Evolutionary conservation across 169 alveolate genomes (phyloP).

Genomic region (Theileria equi): DNA sequence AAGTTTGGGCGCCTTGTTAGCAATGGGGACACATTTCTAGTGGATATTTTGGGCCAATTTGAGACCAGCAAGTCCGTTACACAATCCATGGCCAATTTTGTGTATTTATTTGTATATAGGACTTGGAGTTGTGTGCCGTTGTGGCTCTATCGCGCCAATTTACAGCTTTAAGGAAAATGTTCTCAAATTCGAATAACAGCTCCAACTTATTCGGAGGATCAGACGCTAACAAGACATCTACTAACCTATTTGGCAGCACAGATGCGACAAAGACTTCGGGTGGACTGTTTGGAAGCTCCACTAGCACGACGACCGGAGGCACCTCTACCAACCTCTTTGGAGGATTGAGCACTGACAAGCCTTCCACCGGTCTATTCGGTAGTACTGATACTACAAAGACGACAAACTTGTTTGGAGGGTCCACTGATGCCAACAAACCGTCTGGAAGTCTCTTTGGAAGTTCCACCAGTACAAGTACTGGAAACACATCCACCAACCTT

Average conservation of each 20-base stretch:
- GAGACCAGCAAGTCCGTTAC: too few relatives aligned
- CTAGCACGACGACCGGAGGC: background rate
- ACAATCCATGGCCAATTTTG: too few relatives aligned
- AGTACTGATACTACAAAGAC: slow-evolving; percentile 9
- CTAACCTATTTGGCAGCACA: slow-evolving; percentile 2
- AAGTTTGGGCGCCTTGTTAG: too few relatives aligned
- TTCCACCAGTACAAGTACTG: background rate
- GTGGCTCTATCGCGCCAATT: too few relatives aligned
- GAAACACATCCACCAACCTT: background rate
- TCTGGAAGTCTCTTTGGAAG: background rate
- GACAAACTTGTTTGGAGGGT: slow-evolving; percentile 1
- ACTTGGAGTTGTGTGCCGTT: too few relatives aligned
- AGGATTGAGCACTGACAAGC: background rate
- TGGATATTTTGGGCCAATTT: too few relatives aligned
- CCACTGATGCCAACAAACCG: too few relatives aligned
- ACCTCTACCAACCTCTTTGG: background rate
- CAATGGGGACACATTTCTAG: too few relatives aligned
- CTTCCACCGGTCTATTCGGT: slow-evolving; percentile 25
- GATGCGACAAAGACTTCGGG: slow-evolving; percentile 16
- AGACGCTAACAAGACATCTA: background rate
- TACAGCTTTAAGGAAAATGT: too few relatives aligned
- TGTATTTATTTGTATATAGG: too few relatives aligned
- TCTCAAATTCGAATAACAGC: background rate
- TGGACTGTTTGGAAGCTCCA: slow-evolving; percentile 22
- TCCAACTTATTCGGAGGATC: background rate